Evolutionary conservation across 345 rosid genomes (phyloP).

Genomic region (Ricinus communis): DNA sequence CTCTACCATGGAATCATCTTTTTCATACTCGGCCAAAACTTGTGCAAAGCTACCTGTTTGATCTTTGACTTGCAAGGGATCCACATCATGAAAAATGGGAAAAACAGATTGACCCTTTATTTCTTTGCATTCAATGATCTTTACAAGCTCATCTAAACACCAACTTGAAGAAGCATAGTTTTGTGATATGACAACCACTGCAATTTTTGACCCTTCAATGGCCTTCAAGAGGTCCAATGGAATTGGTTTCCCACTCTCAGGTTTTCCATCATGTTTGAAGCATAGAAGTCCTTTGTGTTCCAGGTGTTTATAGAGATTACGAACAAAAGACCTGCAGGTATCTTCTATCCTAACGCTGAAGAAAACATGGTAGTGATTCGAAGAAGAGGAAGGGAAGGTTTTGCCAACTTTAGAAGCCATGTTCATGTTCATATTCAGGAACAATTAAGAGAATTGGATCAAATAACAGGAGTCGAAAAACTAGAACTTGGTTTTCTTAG

Average conservation of each 20-base stretch:
- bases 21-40: not conserved
- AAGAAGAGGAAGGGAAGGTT: not conserved
- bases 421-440: not conserved
- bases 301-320: slow-evolving; percentile 3
- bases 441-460: not conserved
- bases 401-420: not conserved
- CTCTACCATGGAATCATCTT: not conserved
- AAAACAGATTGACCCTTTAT: not conserved
- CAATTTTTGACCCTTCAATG: slow-evolving; percentile 2
- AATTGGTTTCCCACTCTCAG: not conserved
- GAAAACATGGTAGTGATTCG: slow-evolving; percentile 7
- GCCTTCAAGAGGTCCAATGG: not conserved
- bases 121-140: slow-evolving; percentile 7
- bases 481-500: not conserved
- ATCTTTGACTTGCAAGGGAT: not conserved
- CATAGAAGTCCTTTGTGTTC: slow-evolving; percentile 1
- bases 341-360: slow-evolving; percentile 7
- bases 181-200: slow-evolving; percentile 5
- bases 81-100: slow-evolving; percentile 15
- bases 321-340: not conserved
- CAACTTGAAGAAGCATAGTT: slow-evolving; percentile 4
- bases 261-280: slow-evolving; percentile 7
- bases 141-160: slow-evolving; percentile 14
- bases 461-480: not conserved
- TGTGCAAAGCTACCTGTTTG: not conserved